These are phyloP conservation scores for Boehmeria nivea DNA, from an alignment of 306 rosid genomes.

Conservation along the genomic window DNA sequence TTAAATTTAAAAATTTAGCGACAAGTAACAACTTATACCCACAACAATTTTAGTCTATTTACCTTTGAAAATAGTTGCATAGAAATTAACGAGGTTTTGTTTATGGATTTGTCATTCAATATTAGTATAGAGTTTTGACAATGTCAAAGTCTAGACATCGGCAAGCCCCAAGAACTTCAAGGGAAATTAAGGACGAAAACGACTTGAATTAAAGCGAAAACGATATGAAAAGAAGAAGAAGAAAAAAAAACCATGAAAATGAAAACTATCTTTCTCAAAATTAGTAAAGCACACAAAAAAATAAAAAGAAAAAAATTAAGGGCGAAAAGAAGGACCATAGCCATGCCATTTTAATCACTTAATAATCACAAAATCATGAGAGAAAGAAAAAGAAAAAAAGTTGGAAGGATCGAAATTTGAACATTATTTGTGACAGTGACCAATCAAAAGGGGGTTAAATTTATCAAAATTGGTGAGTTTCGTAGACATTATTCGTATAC, in stretches of 20 bases:
- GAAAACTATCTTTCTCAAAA: constrained; percentile 15
- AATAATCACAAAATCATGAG: constrained; percentile 12
- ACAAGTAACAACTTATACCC: no score
- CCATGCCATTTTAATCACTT: constrained; percentile 3
- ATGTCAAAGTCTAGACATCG: not conserved
- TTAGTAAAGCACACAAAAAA: no score
- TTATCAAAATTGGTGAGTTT: constrained; percentile 9
- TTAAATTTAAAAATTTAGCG: no score
- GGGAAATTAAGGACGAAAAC: constrained; percentile 25
- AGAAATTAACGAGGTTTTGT: no score
- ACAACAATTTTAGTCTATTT: no score
- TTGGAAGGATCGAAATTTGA: not conserved
- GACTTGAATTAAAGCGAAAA: constrained; percentile 9
- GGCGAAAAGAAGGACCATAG: constrained; percentile 4
- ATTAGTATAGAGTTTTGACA: no score
- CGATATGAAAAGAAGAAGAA: constrained; percentile 15
- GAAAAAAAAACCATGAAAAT: no score
- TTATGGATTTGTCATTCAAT: no score
- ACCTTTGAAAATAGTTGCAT: no score
- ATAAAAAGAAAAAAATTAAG: not conserved
- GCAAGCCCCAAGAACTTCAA: not conserved
- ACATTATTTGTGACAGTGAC: constrained; percentile 1
- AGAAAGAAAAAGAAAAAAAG: not conserved
- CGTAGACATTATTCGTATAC: not conserved
- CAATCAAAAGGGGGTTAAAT: constrained; percentile 14